Evolutionary conservation across 2,329 filamentous ascomycete genomes (phyloP).

Genomic region (Byssoonygena ceratinophila): DNA sequence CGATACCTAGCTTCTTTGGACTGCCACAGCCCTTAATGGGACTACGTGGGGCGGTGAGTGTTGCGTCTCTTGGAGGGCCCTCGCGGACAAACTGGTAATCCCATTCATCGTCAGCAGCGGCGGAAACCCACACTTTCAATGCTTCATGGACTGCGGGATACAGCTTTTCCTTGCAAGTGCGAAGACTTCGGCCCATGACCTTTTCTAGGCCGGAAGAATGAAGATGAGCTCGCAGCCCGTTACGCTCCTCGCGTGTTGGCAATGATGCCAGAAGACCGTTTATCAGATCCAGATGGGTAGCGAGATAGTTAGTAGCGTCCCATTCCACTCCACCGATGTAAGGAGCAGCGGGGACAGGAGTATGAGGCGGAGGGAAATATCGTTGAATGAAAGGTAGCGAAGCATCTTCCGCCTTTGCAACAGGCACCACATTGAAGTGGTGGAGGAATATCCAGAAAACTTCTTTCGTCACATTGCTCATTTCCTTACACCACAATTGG

Average conservation of each 20-base stretch:
- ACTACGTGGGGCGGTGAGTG: slow-evolving; percentile 36
- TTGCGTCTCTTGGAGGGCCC: slow-evolving; percentile 34
- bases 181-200: slow-evolving; percentile 69
- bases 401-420: slow-evolving; percentile 26
- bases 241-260: slow-evolving; percentile 59
- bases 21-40: slow-evolving; percentile 36
- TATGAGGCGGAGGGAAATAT: slow-evolving; percentile 74
- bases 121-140: slow-evolving; percentile 79
- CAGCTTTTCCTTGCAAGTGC: slow-evolving; percentile 95
- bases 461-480: slow-evolving; percentile 86
- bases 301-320: slow-evolving; percentile 95
- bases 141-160: slow-evolving; percentile 86
- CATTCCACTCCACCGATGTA: slow-evolving; percentile 97
- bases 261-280: slow-evolving; percentile 83
- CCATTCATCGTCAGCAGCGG: slow-evolving; percentile 81
- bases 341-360: slow-evolving; percentile 84
- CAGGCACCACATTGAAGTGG: slow-evolving; percentile 73
- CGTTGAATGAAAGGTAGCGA: slow-evolving; percentile 37
- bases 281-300: slow-evolving; percentile 81
- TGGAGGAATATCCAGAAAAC: slow-evolving; percentile 99
- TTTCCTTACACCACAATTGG: slow-evolving; percentile 86
- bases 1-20: slow-evolving; percentile 28
- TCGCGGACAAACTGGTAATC: slow-evolving; percentile 64
- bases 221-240: slow-evolving; percentile 64
- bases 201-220: slow-evolving; percentile 83